Conservation (phyloP, 2,329 filamentous ascomycete species). For the Onygena corvina region DNA sequence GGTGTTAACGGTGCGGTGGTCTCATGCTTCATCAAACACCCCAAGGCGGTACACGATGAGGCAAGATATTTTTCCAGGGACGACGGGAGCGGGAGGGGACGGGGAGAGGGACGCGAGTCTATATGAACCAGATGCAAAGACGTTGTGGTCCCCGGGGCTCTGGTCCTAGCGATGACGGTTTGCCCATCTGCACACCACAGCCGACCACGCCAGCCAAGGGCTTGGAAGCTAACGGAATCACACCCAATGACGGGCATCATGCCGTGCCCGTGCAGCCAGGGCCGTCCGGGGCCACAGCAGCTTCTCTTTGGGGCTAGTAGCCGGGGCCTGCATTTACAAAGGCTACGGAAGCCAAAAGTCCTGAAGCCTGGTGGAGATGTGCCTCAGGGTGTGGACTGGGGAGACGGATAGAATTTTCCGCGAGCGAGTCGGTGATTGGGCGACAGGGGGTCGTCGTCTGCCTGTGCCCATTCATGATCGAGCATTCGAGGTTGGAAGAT, state of each 20-base stretch:
- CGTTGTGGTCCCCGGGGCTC: conserved; percentile 2
- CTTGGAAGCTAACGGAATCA: not conserved
- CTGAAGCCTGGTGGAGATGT: not conserved
- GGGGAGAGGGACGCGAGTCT: not conserved
- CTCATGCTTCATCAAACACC: not conserved
- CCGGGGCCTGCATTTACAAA: not conserved
- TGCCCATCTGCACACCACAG: not conserved
- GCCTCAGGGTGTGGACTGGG: not conserved
- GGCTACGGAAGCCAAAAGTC: no score
- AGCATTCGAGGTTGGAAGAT: no score
- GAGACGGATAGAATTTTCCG: not conserved
- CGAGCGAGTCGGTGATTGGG: not conserved
- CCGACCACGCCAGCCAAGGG: not conserved
- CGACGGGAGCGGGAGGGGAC: not conserved
- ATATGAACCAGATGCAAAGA: not conserved
- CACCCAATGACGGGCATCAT: not conserved
- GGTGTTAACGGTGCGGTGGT: not conserved
- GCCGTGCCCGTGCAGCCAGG: not conserved
- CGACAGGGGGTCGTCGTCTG: not conserved
- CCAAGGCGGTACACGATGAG: not conserved
- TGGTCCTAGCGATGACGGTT: not conserved
- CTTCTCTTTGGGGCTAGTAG: not conserved
- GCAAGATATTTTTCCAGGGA: no score
- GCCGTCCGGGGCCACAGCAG: not conserved
- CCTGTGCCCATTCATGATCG: not conserved